These are phyloP conservation scores for Talaromyces ruber DNA, from an alignment of 495 filamentous ascomycete species.

Conservation along the genomic window DNA sequence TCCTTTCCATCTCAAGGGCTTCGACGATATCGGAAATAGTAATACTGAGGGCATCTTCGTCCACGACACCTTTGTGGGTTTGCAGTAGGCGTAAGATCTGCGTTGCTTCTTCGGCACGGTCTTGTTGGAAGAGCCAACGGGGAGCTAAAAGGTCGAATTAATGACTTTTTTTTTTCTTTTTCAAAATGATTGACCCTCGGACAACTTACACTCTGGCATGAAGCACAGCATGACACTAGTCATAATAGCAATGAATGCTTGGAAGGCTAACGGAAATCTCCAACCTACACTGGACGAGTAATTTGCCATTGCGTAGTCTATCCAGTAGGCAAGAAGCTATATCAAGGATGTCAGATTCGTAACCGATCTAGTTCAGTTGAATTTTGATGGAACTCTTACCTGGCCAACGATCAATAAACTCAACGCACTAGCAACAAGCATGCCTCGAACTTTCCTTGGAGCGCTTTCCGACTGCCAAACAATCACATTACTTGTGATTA, in stretches of 20 bases:
- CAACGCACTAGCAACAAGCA: slow-evolving; percentile 7
- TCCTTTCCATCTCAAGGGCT: slow-evolving; percentile 9
- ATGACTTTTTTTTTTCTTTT: no score
- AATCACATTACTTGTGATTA: slow-evolving; percentile 9
- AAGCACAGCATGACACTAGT: slow-evolving; percentile 13
- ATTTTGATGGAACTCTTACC: neutral
- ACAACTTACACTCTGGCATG: slow-evolving; percentile 15
- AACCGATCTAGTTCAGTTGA: neutral
- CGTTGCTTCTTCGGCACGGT: slow-evolving; percentile 18
- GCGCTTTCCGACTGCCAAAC: slow-evolving; percentile 12
- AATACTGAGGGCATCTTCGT: slow-evolving; percentile 8
- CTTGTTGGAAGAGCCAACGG: slow-evolving; percentile 19
- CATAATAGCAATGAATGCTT: slow-evolving; percentile 20
- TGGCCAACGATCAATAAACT: slow-evolving; percentile 11
- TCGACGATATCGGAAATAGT: slow-evolving; percentile 11
- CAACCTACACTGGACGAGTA: slow-evolving; percentile 23
- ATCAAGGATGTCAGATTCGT: neutral
- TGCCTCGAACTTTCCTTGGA: slow-evolving; percentile 7
- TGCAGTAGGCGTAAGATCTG: slow-evolving; percentile 27
- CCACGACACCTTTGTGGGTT: slow-evolving; percentile 12
- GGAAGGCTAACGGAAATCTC: slow-evolving; percentile 37
- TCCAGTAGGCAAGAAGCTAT: slow-evolving; percentile 18
- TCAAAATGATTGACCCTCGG: no score
- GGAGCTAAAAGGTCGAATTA: slow-evolving; percentile 9
- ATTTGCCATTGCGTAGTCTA: slow-evolving; percentile 16